Evolutionary conservation across 768 basidiomycete genomes (phyloP), one percentile per base, ranked within the genome.

Genomic region (Tulasnella sp.): DNA sequence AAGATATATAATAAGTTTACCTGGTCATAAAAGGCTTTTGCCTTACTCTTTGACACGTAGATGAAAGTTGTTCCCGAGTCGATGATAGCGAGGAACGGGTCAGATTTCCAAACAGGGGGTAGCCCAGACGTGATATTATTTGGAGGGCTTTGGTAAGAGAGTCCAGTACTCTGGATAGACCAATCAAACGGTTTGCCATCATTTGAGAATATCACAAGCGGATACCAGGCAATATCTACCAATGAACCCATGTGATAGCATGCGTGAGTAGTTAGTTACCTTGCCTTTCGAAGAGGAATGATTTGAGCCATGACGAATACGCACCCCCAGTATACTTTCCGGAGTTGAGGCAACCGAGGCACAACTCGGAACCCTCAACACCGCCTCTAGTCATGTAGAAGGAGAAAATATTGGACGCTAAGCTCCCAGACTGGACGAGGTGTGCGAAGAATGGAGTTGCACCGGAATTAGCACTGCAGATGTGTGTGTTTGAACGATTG

Each of bases 1-100:
- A 37, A 37, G 37, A 2, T 37, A 37, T n/a, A 46, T 20, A 18
- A 1, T 46, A 18, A 14, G 12, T 20, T 69, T 31, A 69, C 64
- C 64, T 69, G 64, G 6, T 69, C 34, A 46, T 80, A 80, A 31
- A 80, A 60, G 3, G 74, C 75, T 11, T 75, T 69, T 20, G 80
- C 75, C 2, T 60, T 60, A 24, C 34, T 16, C 9, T 40, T 80
- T 11, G 80, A 75, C 8, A 80, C 60, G 58, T 76, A 60, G 40
- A 80, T 80, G 18, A 80, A 69, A 9, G 80, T 76, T 11, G 80
- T 80, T 28, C 80, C 80, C 14, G 80, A 76, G 75, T 80, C 80
- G 50, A 80, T 80, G 14, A 42, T 64, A 34, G 80, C 42, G 37
- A 31, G 41, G 75, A 80, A 80, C 28, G 5, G 31, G 31, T 46